A percentile compares a stretch with the other conserved stretches of the same genome.
phyloP scores from a whole-genome alignment of 2,329 filamentous ascomycete species.

The Colletotrichum spaethianum region DNA sequence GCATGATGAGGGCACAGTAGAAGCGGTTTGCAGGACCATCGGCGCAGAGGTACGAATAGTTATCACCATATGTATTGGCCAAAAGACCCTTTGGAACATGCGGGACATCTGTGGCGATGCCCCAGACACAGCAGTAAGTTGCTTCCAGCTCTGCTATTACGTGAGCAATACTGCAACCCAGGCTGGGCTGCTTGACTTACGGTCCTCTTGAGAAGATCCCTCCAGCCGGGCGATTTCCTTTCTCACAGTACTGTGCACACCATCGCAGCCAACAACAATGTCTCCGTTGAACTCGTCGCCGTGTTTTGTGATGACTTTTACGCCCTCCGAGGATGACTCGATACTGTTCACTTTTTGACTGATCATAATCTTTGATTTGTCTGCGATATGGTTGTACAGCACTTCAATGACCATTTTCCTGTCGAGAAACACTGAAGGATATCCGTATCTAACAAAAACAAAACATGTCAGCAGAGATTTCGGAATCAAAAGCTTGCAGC shows the following conservation, averaged over 20 bases:
- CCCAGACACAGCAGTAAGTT: too few species aligned
- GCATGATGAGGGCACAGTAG: too few species aligned
- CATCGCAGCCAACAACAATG: not conserved
- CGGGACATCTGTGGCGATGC: too few species aligned
- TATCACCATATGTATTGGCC: too few species aligned
- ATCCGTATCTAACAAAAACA: not conserved
- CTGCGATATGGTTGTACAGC: not conserved
- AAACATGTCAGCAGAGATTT: not conserved
- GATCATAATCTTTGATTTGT: not conserved
- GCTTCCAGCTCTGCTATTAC: too few species aligned
- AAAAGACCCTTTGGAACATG: too few species aligned
- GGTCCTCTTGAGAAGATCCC: not conserved
- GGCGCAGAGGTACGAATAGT: too few species aligned
- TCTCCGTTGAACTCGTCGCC: not conserved
- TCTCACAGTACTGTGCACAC: not conserved
- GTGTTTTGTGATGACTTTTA: not conserved
- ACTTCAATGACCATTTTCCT: not conserved
- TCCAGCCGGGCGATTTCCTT: not conserved
- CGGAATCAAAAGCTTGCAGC: too few species aligned
- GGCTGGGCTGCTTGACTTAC: not conserved
- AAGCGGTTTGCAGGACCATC: too few species aligned
- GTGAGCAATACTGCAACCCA: not conserved
- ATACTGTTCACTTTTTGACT: not conserved
- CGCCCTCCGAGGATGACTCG: not conserved
- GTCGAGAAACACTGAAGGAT: not conserved